These are phyloP conservation scores for Dictyostelium citrinum DNA, from an alignment of 78 protist species.

Conservation along the genomic window DNA sequence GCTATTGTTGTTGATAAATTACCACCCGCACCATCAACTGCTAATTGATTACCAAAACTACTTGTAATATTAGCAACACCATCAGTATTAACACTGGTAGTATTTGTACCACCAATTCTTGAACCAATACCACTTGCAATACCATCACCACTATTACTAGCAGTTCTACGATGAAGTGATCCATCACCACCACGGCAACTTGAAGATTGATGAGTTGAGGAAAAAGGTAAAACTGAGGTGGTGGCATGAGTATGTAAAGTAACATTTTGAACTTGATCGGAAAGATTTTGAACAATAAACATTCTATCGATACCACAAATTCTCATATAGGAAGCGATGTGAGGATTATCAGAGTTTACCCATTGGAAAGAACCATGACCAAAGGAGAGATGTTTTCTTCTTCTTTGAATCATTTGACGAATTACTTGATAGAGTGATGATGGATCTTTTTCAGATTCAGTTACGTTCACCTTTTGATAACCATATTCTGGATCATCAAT, in stretches of 20 bases:
- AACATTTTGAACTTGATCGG: slow-evolving; percentile 26
- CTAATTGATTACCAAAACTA: background rate
- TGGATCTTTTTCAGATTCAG: slow-evolving; percentile 42
- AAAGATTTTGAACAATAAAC: slow-evolving; percentile 73
- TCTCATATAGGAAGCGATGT: slow-evolving; percentile 42
- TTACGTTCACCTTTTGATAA: slow-evolving; percentile 77
- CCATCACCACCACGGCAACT: background rate
- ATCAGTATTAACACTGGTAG: background rate
- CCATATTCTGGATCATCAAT: slow-evolving; percentile 60
- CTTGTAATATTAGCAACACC: background rate
- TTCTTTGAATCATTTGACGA: slow-evolving; percentile 63
- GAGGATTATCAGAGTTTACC: slow-evolving; percentile 40
- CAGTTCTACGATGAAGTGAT: background rate
- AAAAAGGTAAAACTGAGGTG: background rate
- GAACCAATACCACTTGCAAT: background rate
- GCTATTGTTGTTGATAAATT: no score
- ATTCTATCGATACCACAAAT: slow-evolving; percentile 65
- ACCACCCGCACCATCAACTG: background rate
- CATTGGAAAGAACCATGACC: slow-evolving; percentile 78
- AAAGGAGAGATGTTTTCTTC: slow-evolving; percentile 74
- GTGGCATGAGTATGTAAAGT: background rate
- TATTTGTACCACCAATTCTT: background rate
- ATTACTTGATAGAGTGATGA: slow-evolving; percentile 63
- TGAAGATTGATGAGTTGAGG: background rate
- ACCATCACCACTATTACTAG: background rate